Conservation (phyloP, 2,329 filamentous ascomycete genomes). For the Lachnellula occidentalis region DNA sequence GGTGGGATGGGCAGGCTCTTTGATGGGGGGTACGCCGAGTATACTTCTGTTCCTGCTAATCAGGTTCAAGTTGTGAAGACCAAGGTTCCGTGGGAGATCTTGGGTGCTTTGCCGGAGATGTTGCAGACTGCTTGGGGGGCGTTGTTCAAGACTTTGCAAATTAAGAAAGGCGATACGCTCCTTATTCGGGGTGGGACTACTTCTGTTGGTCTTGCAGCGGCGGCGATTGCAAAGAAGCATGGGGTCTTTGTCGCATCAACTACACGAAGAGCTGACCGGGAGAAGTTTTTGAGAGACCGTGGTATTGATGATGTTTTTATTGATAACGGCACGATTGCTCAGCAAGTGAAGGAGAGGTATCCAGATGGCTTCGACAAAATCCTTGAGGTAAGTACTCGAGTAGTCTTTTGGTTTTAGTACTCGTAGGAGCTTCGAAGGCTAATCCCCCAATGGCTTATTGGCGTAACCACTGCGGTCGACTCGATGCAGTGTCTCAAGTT, state of each 20-base stretch:
- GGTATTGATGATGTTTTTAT: constrained; percentile 11
- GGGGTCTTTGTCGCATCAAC: constrained; percentile 18
- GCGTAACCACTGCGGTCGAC: background rate
- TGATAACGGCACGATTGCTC: constrained; percentile 7
- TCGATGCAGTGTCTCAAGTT: background rate
- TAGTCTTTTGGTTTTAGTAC: background rate
- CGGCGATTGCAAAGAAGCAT: constrained; percentile 2
- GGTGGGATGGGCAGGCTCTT: constrained; percentile 20
- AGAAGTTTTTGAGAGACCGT: background rate
- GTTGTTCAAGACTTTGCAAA: constrained; percentile 19
- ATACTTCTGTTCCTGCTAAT: constrained; percentile 11
- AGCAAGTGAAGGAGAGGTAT: background rate
- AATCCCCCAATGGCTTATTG: background rate
- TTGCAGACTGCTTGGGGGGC: constrained; percentile 21
- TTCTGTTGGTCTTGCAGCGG: constrained; percentile 1
- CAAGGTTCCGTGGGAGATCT: constrained; percentile 17
- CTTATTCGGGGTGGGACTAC: constrained; percentile 4
- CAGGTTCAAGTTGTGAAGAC: constrained; percentile 14
- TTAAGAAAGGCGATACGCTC: constrained; percentile 14
- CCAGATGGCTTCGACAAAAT: constrained; percentile 6
- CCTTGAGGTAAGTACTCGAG: constrained; percentile 8
- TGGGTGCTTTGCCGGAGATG: constrained; percentile 21
- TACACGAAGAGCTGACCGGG: constrained; percentile 9
- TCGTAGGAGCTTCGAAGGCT: too few species aligned
- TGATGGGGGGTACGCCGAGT: constrained; percentile 24